A percentile compares a stretch with the other conserved stretches of the same genome.
Conservation (phyloP, 2,329 filamentous ascomycete species). For the Zasmidium cellare region DNA sequence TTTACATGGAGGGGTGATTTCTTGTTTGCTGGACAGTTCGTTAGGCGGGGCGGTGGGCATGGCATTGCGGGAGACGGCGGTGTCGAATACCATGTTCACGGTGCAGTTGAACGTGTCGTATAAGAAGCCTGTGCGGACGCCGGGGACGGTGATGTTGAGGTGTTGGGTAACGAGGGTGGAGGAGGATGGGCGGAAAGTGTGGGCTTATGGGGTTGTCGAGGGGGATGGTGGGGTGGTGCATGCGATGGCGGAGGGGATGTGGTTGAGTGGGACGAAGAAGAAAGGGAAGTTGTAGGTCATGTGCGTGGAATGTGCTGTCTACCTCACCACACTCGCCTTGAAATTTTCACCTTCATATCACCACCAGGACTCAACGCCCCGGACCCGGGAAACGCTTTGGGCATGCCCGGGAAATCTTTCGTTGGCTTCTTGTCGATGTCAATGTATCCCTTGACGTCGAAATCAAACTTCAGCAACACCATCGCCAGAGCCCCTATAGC, state of each 20-base stretch:
- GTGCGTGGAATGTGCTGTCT: not conserved
- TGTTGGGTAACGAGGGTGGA: slow-evolving; percentile 23
- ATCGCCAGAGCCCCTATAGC: slow-evolving; percentile 28
- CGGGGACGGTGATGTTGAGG: slow-evolving; percentile 20
- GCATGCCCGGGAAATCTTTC: slow-evolving; percentile 23
- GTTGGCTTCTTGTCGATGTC: slow-evolving; percentile 24
- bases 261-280: slow-evolving; percentile 14
- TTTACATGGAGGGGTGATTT: slow-evolving; percentile 22
- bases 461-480: slow-evolving; percentile 28
- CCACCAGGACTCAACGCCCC: slow-evolving; percentile 28
- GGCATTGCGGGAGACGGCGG: slow-evolving; percentile 12
- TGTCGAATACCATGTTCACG: slow-evolving; percentile 17
- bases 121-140: slow-evolving; percentile 22
- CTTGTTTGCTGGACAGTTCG: slow-evolving; percentile 20
- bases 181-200: slow-evolving; percentile 21
- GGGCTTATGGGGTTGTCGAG: slow-evolving; percentile 21
- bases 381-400: slow-evolving; percentile 24
- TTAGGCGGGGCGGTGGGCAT: slow-evolving; percentile 17
- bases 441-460: slow-evolving; percentile 27
- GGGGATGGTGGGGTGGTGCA: slow-evolving; percentile 21
- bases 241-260: slow-evolving; percentile 22
- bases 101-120: slow-evolving; percentile 25
- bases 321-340: slow-evolving; percentile 3
- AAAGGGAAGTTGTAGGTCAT: not conserved
- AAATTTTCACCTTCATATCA: slow-evolving; percentile 27